phyloP scores from a whole-genome alignment of 2,329 filamentous ascomycete genomes.

The Albifimbria verrucaria region DNA sequence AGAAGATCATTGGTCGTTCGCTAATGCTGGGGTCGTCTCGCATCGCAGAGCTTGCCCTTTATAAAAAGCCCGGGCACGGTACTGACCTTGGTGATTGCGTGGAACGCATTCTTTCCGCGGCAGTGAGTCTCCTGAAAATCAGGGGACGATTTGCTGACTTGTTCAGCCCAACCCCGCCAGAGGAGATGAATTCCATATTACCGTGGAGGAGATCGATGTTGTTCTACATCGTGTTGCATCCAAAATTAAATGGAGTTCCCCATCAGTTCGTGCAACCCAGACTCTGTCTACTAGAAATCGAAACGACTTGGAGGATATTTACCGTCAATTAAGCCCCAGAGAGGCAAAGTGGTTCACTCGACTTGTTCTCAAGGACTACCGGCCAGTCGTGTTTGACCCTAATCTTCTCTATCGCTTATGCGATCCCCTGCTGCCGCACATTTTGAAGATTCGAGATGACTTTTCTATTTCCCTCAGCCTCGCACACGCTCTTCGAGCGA shows the following conservation, averaged over 20 bases:
- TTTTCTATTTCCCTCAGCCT: conserved; percentile 58
- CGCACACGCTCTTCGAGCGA: conserved; percentile 35
- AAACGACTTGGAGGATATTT: conserved; percentile 52
- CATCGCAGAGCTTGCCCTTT: conserved; percentile 58
- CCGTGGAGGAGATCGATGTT: conserved; percentile 69
- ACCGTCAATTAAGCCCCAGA: conserved; percentile 56
- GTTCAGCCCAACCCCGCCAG: conserved; percentile 41
- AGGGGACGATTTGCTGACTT: not conserved
- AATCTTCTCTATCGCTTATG: conserved; percentile 54
- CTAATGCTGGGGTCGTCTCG: conserved; percentile 64
- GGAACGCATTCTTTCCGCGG: conserved; percentile 58
- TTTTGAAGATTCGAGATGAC: conserved; percentile 68
- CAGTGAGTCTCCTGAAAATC: conserved; percentile 39
- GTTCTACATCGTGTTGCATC: conserved; percentile 65
- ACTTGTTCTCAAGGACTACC: conserved; percentile 72
- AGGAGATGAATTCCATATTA: conserved; percentile 41
- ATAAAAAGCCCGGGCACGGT: conserved; percentile 53
- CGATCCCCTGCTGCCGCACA: conserved; percentile 66
- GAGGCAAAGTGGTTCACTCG: conserved; percentile 88
- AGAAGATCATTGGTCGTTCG: conserved; percentile 63
- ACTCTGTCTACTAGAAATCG: conserved; percentile 26
- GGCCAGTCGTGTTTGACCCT: conserved; percentile 62
- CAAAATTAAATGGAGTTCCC: conserved; percentile 67
- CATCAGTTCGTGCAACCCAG: conserved; percentile 45
- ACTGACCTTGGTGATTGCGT: conserved; percentile 71